phyloP scores from a whole-genome alignment of 1,284 basidiomycete genomes.

The Boletellus deceptivus region DNA sequence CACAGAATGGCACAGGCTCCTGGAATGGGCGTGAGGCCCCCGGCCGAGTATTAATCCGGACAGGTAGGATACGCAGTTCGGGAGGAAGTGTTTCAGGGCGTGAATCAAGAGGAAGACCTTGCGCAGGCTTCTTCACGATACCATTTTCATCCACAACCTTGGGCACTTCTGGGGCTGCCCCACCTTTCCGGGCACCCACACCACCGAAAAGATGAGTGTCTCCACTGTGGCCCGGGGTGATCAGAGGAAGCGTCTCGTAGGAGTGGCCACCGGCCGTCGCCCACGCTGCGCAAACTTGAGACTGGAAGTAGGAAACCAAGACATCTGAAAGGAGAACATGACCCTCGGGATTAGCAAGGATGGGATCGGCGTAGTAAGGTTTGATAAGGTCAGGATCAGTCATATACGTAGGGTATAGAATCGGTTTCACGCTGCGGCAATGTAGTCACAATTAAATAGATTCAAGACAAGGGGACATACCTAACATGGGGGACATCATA shows the following conservation, averaged over 20 bases:
- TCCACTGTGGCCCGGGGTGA: slow-evolving; percentile 35
- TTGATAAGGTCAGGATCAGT: slow-evolving; percentile 65
- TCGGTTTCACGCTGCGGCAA: slow-evolving; percentile 64
- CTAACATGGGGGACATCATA: slow-evolving; percentile 92
- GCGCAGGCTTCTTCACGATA: slow-evolving; percentile 23
- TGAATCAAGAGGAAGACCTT: slow-evolving; percentile 6
- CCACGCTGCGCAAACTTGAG: slow-evolving; percentile 86
- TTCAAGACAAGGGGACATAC: slow-evolving; percentile 33
- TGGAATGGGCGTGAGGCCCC: slow-evolving; percentile 58
- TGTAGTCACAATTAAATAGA: background rate
- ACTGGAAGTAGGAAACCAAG: slow-evolving; percentile 83
- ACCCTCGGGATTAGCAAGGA: slow-evolving; percentile 78
- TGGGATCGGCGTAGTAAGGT: slow-evolving; percentile 76
- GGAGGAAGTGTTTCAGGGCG: slow-evolving; percentile 34
- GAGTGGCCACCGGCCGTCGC: slow-evolving; percentile 65
- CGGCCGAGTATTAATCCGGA: slow-evolving; percentile 74
- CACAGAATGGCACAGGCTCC: slow-evolving; percentile 87
- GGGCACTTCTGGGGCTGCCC: slow-evolving; percentile 43
- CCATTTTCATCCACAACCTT: slow-evolving; percentile 31
- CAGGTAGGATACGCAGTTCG: slow-evolving; percentile 61
- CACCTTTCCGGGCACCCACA: slow-evolving; percentile 64
- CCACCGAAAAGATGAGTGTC: slow-evolving; percentile 68
- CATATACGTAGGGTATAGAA: slow-evolving; percentile 83
- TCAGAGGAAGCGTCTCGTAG: slow-evolving; percentile 55
- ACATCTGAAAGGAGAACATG: slow-evolving; percentile 86